Conservation (phyloP, 768 basidiomycete genomes). For the Boletus pseudopeckii region DNA sequence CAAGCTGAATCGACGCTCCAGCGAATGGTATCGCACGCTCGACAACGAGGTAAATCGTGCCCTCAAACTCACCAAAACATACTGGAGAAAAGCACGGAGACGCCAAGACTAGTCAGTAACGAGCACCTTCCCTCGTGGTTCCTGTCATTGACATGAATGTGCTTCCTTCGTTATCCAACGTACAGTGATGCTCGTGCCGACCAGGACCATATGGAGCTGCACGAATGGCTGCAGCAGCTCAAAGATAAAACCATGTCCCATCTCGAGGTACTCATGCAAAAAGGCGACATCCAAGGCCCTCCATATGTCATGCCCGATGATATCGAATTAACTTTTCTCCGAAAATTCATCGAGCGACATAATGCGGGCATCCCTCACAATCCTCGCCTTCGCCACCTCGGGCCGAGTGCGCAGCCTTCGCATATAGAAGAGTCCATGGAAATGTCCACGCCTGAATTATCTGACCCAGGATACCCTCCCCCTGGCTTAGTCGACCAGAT, state of each 20-base stretch:
- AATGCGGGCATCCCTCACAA: constrained; percentile 74
- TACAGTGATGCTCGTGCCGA: constrained; percentile 67
- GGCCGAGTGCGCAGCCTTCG: constrained; percentile 29
- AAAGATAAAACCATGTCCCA: constrained; percentile 90
- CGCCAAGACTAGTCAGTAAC: constrained; percentile 62
- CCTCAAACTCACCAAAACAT: constrained; percentile 80
- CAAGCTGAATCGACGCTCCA: constrained; percentile 67
- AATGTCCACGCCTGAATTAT: constrained; percentile 33
- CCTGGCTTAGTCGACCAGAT: constrained; percentile 33
- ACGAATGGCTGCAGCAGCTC: constrained; percentile 83
- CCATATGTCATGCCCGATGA: constrained; percentile 81
- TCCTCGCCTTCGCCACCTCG: constrained; percentile 65
- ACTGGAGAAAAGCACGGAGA: constrained; percentile 78
- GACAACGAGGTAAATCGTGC: constrained; percentile 78
- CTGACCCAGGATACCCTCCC: constrained; percentile 32
- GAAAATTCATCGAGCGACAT: constrained; percentile 81
- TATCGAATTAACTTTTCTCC: constrained; percentile 71
- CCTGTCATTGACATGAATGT: constrained; percentile 7
- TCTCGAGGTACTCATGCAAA: constrained; percentile 82
- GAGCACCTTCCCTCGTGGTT: not conserved
- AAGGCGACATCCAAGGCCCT: constrained; percentile 81
- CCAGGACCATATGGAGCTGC: constrained; percentile 86
- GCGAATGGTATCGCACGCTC: constrained; percentile 79
- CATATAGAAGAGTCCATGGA: constrained; percentile 36
- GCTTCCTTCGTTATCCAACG: not conserved